Conservation (phyloP, 2,329 filamentous ascomycete species). For the Ophiostoma quercus region DNA sequence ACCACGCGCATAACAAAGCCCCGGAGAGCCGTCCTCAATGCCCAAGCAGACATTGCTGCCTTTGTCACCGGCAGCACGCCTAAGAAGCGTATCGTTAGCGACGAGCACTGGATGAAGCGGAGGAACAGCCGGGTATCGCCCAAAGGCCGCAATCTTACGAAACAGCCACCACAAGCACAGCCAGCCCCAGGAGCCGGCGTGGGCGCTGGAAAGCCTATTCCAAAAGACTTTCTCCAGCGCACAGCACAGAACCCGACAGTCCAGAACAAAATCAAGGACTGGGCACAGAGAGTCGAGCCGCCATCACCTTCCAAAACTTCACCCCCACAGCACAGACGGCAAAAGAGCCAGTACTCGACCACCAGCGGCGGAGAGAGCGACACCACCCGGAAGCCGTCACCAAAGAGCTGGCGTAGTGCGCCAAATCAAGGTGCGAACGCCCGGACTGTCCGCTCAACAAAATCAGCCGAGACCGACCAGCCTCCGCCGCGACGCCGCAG, state of each 20-base stretch:
- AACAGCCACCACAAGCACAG: not conserved
- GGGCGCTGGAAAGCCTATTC: slow-evolving; percentile 40
- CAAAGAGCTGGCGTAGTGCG: slow-evolving; percentile 29
- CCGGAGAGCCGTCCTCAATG: slow-evolving; percentile 31
- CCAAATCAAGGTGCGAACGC: slow-evolving; percentile 37
- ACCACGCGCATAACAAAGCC: slow-evolving; percentile 18
- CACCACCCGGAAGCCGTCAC: slow-evolving; percentile 23
- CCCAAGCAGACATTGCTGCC: slow-evolving; percentile 37
- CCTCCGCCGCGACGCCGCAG: not conserved
- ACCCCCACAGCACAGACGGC: slow-evolving; percentile 11
- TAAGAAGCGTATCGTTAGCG: slow-evolving; percentile 87
- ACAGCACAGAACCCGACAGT: slow-evolving; percentile 52
- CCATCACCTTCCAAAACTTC: slow-evolving; percentile 36
- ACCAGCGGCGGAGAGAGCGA: slow-evolving; percentile 27
- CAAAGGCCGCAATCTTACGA: slow-evolving; percentile 29
- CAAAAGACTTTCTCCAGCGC: slow-evolving; percentile 53
- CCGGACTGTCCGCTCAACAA: slow-evolving; percentile 32
- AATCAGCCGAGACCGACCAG: slow-evolving; percentile 19
- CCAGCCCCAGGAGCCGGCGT: slow-evolving; percentile 23
- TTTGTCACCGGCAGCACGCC: slow-evolving; percentile 49
- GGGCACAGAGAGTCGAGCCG: slow-evolving; percentile 53
- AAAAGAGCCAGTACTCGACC: slow-evolving; percentile 25
- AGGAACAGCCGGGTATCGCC: slow-evolving; percentile 42
- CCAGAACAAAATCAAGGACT: slow-evolving; percentile 57
- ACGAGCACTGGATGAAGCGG: slow-evolving; percentile 76